Conservation (phyloP, 1,284 basidiomycete species). For the Malassezia cuniculi region DNA sequence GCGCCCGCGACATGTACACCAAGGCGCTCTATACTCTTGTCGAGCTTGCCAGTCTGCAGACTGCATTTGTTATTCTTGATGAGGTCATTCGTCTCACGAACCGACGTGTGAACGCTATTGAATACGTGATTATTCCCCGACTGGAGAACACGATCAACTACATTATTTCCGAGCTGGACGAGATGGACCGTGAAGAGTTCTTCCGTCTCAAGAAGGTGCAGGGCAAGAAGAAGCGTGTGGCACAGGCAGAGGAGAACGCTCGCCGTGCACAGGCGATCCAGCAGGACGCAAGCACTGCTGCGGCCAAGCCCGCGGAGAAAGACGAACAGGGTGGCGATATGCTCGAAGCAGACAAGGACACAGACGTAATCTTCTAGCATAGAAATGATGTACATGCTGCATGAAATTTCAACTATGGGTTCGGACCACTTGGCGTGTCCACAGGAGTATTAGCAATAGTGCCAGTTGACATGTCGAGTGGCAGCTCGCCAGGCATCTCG, state of each 20-base stretch:
- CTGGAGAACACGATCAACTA: conserved; percentile 84
- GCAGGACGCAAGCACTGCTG: conserved; percentile 15
- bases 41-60: conserved; percentile 80
- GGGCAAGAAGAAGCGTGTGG: conserved; percentile 26
- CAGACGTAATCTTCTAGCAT: conserved; percentile 41
- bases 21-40: conserved; percentile 95
- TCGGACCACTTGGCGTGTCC: too few species aligned
- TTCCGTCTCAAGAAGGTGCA: conserved; percentile 42
- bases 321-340: conserved; percentile 20
- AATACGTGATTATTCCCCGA: conserved; percentile 89
- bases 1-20: conserved; percentile 85
- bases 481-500: too few species aligned
- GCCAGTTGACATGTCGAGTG: too few species aligned
- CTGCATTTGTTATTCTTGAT: conserved; percentile 95
- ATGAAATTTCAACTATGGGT: too few species aligned
- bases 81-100: conserved; percentile 98
- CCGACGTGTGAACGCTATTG: conserved; percentile 94
- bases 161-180: conserved; percentile 41
- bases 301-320: conserved; percentile 6
- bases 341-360: conserved; percentile 37
- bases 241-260: conserved; percentile 10
- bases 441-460: too few species aligned
- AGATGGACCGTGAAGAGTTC: conserved; percentile 44
- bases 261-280: too few species aligned
- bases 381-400: too few species aligned